Evolutionary conservation across 2,329 filamentous ascomycete genomes (phyloP).

Genomic region (Xylariaceae sp.): DNA sequence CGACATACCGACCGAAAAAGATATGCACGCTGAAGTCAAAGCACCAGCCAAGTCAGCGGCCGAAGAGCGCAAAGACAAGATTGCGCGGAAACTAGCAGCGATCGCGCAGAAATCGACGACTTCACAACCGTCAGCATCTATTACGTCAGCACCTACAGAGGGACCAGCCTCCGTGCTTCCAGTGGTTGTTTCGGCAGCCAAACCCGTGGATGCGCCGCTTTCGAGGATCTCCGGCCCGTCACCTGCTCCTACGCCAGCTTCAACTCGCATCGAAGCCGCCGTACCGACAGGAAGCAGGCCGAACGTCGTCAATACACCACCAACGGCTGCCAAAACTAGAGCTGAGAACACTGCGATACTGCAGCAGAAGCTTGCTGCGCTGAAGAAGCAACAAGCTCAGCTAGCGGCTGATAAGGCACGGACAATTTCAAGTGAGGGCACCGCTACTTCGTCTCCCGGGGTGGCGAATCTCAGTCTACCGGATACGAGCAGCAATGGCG

Average conservation of each 20-base stretch:
- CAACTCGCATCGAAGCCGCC: conserved; percentile 1
- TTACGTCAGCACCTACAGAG: conserved; percentile 3
- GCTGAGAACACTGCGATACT: conserved; percentile 64
- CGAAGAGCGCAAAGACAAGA: conserved; percentile 34
- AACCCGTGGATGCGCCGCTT: conserved; percentile 4
- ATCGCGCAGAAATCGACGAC: conserved; percentile 29
- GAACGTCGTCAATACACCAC: conserved; percentile 10
- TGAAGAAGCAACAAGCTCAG: conserved; percentile 48
- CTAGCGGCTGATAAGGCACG: conserved; percentile 25
- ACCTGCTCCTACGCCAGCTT: background rate
- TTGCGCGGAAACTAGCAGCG: conserved; percentile 32
- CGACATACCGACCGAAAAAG: conserved; percentile 3
- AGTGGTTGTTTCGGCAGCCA: background rate
- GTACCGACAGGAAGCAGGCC: conserved; percentile 3
- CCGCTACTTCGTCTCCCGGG: conserved; percentile 11
- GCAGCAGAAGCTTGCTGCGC: conserved; percentile 70
- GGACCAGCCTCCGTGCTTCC: conserved; percentile 4
- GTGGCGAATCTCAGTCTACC: background rate
- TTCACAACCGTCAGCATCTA: conserved; percentile 19
- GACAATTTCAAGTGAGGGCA: conserved; percentile 14
- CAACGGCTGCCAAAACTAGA: conserved; percentile 46
- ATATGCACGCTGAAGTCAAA: conserved; percentile 14
- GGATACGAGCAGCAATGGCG: conserved; percentile 1
- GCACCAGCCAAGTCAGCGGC: conserved; percentile 27
- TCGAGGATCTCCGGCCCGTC: background rate